phyloP scores from a whole-genome alignment of 257 asterid species.

The Orobanche coerulescens region DNA sequence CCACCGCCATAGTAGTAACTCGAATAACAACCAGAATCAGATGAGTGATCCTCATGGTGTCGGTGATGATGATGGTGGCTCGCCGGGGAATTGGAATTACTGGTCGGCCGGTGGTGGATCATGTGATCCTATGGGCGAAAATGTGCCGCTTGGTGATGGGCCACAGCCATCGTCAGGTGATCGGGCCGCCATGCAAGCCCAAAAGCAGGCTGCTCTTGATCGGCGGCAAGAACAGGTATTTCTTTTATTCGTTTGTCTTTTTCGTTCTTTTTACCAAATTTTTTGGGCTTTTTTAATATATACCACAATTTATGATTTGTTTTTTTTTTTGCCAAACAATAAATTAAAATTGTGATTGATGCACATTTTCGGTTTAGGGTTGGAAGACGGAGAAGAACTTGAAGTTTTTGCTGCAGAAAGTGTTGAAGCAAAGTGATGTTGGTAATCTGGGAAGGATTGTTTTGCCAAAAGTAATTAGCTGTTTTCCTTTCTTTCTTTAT shows the following conservation, averaged over 20 bases:
- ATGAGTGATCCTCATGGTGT: conserved; percentile 21
- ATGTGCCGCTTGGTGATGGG: conserved; percentile 23
- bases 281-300: too few relatives aligned
- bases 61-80: conserved; percentile 18
- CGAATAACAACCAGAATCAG: conserved; percentile 23
- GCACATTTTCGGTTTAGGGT: too few relatives aligned
- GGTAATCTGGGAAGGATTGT: conserved; percentile 94
- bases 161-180: conserved; percentile 20
- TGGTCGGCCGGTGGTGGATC: conserved; percentile 33
- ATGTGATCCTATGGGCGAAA: conserved; percentile 17
- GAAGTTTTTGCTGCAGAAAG: conserved; percentile 91
- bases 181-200: conserved; percentile 25
- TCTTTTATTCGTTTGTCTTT: neutral
- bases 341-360: too few relatives aligned
- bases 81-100: conserved; percentile 38
- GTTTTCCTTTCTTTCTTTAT: neutral
- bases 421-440: conserved; percentile 95
- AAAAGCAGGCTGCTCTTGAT: conserved; percentile 27
- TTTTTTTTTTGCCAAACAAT: too few relatives aligned
- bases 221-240: conserved; percentile 39
- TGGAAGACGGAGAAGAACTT: conserved; percentile 67
- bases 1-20: conserved; percentile 28
- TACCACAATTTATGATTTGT: too few relatives aligned
- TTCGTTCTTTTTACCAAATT: too few relatives aligned
- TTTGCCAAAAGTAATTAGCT: conserved; percentile 63